Base-by-base conservation (phyloP, 1,284 basidiomycete genomes). In the Puccinia polysora region DNA sequence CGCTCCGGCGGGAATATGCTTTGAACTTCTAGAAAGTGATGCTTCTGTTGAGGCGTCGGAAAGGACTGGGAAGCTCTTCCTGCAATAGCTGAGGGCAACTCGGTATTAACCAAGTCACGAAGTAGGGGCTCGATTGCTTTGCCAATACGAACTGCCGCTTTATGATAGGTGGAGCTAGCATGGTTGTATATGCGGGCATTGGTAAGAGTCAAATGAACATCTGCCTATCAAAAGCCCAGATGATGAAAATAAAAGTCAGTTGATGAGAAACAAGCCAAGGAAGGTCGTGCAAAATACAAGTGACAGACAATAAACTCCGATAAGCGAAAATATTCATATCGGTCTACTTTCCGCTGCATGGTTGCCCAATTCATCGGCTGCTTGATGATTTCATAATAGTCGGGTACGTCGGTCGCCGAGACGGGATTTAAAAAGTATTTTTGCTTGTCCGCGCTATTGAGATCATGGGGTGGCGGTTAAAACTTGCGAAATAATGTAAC, bases 161-260 rank as follows among this genome's bases (percentile, higher is more conserved):
- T 89, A 81, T 90, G 85, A 77, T 88, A 89, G 0, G 84, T 76
- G 0, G 89, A 88, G 38, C 87, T 88, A 0, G 85, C 80, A 75
- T 87, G 86, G 80, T 98, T 97, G 81, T 97, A 99, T 4, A 85
- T 76, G 74, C 90, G 86, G 0, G 94, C 94, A 77, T 98, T 99
- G 75, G 86, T 83, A 15, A 92, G 79, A 4, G 97, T 90, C 20
- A 96, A 86, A 53, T 85, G 79, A 49, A 97, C 81, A 78, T 98
- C 94, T 63, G 85, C 83, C 90, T 96, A 75, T 23, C 60, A 23
- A 53, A 69, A 53, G 23, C n/a, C 25, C 15, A 45, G 89, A 91
- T 82, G 87, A 87, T 38, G 49, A 73, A 49, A 25, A 28, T n/a
- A 59, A 32, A 30, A 49, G 28, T 47, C 58, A 67, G 20, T 47